Base-by-base conservation (phyloP, 1,284 basidiomycete genomes). In the Ceratobasidium sp. region DNA sequence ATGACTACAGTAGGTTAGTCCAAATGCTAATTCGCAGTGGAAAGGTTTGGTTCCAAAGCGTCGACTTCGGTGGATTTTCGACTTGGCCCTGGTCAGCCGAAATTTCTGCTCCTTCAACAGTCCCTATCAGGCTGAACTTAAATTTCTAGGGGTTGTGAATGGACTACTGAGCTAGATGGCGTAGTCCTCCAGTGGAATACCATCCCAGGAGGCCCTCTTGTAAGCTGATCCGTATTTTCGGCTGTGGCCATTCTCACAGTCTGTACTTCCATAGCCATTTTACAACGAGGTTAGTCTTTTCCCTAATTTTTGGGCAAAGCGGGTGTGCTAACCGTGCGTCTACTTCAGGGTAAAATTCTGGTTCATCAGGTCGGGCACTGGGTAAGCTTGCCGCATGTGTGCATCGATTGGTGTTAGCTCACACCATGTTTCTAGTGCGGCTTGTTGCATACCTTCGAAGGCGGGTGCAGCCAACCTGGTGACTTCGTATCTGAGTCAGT, bases 181-280 rank as follows among this genome's bases (percentile, higher is more conserved):
- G 55, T 58, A n/a, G 32, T 58, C 2, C n/a, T 58, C 30, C 32
- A 58, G 11, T 58, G 55, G 55, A 58, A 38, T 35, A 58, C 55
- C 16, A 35, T 28, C 32, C 55, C 55, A 3, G 55, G 55, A 5
- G 55, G 55, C 7, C 7, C 18, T 35, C 55, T 38, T 35, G 55
- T 58, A n/a, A 32, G 55, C 13, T n/a, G 8, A 38, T 26, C 9
- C 26, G 8, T 2, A 6, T 23, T 30, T 54, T 28, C n/a, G 6
- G 8, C 7, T 6, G 8, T 28, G 7, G 26, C 52, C 52, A 13
- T 16, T 13, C n/a, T 38, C 6, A 38, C 35, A 38, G 11, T 38
- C 35, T 38, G 11, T 38, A 38, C 35, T 38, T 38, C 35, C 6
- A 5, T 38, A 11, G 35, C 35, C 11, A 4, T 38, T 38, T 38